phyloP scores from a whole-genome alignment of 1,284 basidiomycete genomes.

The Phenoliferia sp. region DNA sequence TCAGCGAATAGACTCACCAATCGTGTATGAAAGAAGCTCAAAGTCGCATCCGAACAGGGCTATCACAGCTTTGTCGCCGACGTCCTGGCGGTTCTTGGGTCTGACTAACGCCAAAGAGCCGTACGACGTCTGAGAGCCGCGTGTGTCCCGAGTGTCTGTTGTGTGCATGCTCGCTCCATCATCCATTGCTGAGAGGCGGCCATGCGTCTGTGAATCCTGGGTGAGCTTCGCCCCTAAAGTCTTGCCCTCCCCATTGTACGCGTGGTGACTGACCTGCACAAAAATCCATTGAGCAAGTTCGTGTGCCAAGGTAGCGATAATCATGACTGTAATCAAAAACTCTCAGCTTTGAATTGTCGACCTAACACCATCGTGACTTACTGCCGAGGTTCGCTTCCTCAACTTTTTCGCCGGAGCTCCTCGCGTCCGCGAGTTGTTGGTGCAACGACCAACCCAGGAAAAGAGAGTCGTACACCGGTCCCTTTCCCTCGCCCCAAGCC shows the following conservation, averaged over 20 bases:
- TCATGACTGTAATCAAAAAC: conserved; percentile 9
- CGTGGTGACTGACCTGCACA: conserved; percentile 14
- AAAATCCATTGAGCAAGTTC: conserved; percentile 26
- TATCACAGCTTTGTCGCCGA: conserved; percentile 14
- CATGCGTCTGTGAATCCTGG: conserved; percentile 4
- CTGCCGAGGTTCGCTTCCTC: conserved; percentile 21
- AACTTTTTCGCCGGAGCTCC: conserved; percentile 6
- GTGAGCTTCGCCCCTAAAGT: too few species aligned
- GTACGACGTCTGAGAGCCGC: not conserved
- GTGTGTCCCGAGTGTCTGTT: not conserved
- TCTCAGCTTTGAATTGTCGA: not conserved
- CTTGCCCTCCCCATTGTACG: too few species aligned
- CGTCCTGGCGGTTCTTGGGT: conserved; percentile 12
- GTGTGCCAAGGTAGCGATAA: conserved; percentile 18
- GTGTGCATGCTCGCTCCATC: conserved; percentile 11
- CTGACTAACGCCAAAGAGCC: conserved; percentile 8
- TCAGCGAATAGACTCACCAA: not conserved
- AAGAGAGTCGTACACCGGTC: conserved; percentile 4
- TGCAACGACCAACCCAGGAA: conserved; percentile 8
- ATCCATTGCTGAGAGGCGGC: conserved; percentile 11
- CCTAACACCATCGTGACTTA: not conserved
- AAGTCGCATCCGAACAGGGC: conserved; percentile 18
- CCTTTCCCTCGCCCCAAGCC: conserved; percentile 6
- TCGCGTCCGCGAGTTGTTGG: conserved; percentile 15
- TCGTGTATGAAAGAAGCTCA: conserved; percentile 21